These are phyloP conservation scores for Parmales sp. DNA, from an alignment of 108 stramenopile genomes.

Conservation along the genomic window DNA sequence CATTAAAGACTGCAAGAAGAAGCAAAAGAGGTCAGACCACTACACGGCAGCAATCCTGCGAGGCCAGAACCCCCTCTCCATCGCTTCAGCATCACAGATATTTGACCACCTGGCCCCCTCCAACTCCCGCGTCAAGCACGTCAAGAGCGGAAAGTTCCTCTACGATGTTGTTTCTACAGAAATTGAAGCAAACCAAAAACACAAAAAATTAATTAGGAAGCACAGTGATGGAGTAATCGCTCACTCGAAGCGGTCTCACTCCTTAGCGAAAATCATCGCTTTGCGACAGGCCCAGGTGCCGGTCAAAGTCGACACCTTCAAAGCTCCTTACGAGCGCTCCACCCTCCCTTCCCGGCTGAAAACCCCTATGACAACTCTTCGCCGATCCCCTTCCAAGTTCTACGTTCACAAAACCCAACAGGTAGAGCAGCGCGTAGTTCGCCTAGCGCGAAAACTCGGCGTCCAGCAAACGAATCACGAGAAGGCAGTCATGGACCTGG, in stretches of 20 bases:
- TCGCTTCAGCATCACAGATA: neutral
- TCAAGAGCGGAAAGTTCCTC: neutral
- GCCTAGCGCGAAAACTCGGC: neutral
- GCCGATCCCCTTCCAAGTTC: neutral
- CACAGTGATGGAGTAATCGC: neutral
- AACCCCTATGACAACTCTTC: neutral
- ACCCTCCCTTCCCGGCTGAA: neutral
- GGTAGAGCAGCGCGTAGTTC: neutral
- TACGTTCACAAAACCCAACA: neutral
- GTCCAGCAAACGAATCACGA: neutral
- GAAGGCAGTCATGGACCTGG: neutral
- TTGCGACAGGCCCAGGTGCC: neutral
- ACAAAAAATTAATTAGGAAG: neutral
- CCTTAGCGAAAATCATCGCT: neutral
- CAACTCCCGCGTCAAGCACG: neutral
- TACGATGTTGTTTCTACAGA: neutral
- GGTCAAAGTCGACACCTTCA: neutral
- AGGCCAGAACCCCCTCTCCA: neutral
- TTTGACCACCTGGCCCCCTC: neutral
- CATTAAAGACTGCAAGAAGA: too few relatives aligned
- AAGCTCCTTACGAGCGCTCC: neutral
- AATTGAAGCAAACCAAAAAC: neutral
- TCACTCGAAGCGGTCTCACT: neutral
- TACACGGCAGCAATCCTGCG: neutral
- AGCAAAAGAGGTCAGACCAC: neutral